Evolutionary conservation across 805 yeast genomes (phyloP), one percentile per base, ranked within the genome.

Genomic region (Barnettozyma botsteinii): DNA sequence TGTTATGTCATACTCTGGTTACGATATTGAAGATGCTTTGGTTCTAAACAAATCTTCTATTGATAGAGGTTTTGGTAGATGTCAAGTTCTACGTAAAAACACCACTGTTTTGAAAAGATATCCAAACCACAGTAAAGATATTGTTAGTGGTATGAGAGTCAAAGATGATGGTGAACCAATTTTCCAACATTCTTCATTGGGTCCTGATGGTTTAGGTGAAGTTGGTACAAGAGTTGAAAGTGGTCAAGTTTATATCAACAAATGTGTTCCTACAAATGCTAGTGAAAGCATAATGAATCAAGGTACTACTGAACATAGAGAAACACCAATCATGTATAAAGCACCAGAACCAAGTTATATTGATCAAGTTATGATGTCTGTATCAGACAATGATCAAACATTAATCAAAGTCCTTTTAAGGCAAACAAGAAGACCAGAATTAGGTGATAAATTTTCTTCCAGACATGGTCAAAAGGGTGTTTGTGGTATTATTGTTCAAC

Each of bases 391-490:
- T 51, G 98, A 93, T 53, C 96, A 89, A 63, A 95, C 96, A 0
- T 70, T 93, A 46, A 81, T 93, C 53, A 93, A 93, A 63, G 98
- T 93, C 8, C 69, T 93, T 40, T 65, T 93, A 45, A 76, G 98
- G 60, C 98, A 93, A 60, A 88, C 97, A 5, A 79, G 98, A 69
- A 78, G 98, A 60, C 98, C 98, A 0, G 98, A 93, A 65, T 68
- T 93, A 37, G 98, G 98, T 49, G 98, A 93, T 59, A 93, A 93
- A 63, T 93, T 93, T 57, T 88, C 97, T 2, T 87, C 96, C 1
- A 79, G 98, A 64, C 98, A 91, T 66, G 98, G 98, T 29, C 98
- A 91, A 62, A 91, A 91, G 70, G 98, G 98, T 77, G 98, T 93
- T 23, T 91, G 98, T 70, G 98, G 98, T 66, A 87, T 93, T 51